These are phyloP conservation scores for Collybia mongolica DNA, from an alignment of 768 basidiomycete species.

Conservation along the genomic window DNA sequence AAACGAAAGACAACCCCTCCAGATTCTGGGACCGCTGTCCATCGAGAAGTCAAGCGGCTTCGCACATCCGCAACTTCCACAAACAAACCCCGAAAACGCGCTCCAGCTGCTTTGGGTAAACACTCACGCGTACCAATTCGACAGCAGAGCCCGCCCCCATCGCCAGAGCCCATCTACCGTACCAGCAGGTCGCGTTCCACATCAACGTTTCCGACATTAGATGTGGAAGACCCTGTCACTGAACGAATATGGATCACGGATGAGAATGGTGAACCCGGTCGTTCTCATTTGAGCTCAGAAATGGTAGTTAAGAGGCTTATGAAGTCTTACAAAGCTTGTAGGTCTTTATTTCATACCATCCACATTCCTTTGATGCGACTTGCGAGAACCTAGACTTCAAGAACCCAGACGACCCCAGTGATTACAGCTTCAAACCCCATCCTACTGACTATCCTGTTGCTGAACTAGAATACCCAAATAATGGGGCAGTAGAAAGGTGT, in stretches of 20 bases:
- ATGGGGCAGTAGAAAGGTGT: conserved; percentile 65
- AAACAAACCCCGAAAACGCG: conserved; percentile 31
- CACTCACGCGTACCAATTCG: conserved; percentile 43
- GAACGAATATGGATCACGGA: conserved; percentile 49
- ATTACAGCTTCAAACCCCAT: conserved; percentile 63
- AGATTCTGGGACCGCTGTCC: conserved; percentile 19
- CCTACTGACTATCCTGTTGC: conserved; percentile 60
- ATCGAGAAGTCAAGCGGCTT: conserved; percentile 39
- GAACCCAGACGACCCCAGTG: conserved; percentile 61
- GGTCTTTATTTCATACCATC: conserved; percentile 21
- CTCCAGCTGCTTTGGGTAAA: conserved; percentile 30
- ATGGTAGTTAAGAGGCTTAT: conserved; percentile 59
- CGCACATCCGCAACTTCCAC: conserved; percentile 21
- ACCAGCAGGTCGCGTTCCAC: conserved; percentile 65
- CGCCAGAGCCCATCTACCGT: conserved; percentile 56
- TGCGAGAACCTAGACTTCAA: conserved; percentile 53
- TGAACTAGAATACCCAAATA: conserved; percentile 81
- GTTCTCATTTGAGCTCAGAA: conserved; percentile 60
- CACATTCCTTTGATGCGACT: conserved; percentile 10
- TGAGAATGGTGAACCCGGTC: conserved; percentile 52
- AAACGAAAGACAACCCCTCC: conserved; percentile 33
- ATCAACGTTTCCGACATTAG: conserved; percentile 45
- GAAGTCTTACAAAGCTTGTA: conserved; percentile 71
- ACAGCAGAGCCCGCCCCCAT: conserved; percentile 36
- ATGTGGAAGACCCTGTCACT: conserved; percentile 31